Percentiles rank a stretch among this genome's conserved stretches.
phyloP scores from a whole-genome alignment of 805 yeast genomes.

The Ogataea trehaloabstinens region DNA sequence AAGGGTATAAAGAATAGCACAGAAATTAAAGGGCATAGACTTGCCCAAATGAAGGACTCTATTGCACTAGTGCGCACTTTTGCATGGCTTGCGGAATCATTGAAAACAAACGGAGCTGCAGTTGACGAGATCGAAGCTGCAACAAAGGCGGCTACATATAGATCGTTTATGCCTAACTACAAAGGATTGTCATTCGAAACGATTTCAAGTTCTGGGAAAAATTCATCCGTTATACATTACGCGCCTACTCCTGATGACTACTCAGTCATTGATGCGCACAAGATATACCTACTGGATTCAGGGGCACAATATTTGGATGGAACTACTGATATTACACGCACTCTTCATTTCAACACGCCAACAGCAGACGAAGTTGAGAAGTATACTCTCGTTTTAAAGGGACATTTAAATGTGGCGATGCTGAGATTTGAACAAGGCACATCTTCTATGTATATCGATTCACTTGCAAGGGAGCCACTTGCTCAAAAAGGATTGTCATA shows the following conservation, averaged over 20 bases:
- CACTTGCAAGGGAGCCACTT: constrained; percentile 76
- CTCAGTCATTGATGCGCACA: constrained; percentile 59
- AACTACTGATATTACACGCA: constrained; percentile 94
- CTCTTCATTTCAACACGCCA: constrained; percentile 67
- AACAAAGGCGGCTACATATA: constrained; percentile 47
- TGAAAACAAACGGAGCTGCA: constrained; percentile 27
- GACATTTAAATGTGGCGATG: constrained; percentile 83
- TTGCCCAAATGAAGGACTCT: constrained; percentile 84
- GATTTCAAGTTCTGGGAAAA: constrained; percentile 72
- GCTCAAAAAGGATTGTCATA: constrained; percentile 84
- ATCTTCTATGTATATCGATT: constrained; percentile 74
- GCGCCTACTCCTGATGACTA: constrained; percentile 61
- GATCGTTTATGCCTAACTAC: constrained; percentile 44
- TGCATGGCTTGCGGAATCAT: constrained; percentile 76
- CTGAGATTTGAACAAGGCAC: constrained; percentile 76
- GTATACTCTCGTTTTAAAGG: constrained; percentile 86
- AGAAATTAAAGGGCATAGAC: constrained; percentile 69
- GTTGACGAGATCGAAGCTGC: constrained; percentile 61
- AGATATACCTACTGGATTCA: constrained; percentile 77
- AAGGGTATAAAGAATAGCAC: constrained; percentile 74
- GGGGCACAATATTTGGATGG: constrained; percentile 94
- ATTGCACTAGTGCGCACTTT: constrained; percentile 69
- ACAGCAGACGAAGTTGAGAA: constrained; percentile 55
- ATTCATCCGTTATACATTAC: constrained; percentile 75
- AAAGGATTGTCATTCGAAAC: constrained; percentile 74